Conservation (phyloP, 1,139 yeast species). For the Suhomyces bribrorum region DNA sequence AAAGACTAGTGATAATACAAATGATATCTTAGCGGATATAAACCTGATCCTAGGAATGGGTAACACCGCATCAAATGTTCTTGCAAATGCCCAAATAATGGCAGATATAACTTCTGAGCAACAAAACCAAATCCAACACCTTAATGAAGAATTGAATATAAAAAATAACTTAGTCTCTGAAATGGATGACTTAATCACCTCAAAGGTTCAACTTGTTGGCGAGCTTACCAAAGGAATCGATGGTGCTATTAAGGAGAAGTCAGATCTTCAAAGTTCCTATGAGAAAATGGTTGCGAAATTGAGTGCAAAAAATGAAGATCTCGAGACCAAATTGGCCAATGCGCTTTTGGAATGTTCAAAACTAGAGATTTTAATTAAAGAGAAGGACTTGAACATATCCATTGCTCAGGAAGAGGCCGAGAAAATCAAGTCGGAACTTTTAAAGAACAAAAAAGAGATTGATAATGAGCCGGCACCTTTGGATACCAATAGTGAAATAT, state of each 20-base stretch:
- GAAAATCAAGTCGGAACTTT: background rate
- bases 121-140: background rate
- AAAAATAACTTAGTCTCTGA: background rate
- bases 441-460: background rate
- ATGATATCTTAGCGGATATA: no score
- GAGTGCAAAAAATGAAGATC: conserved; percentile 1
- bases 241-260: conserved; percentile 1
- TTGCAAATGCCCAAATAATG: background rate
- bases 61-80: background rate
- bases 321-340: background rate
- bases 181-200: background rate
- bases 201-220: background rate
- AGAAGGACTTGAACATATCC: background rate
- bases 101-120: background rate
- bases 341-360: background rate
- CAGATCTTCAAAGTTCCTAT: background rate
- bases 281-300: background rate
- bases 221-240: background rate
- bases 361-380: background rate
- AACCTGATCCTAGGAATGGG: background rate
- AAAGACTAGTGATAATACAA: no score
- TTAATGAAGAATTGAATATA: background rate
- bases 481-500: background rate
- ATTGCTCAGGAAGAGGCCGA: background rate
- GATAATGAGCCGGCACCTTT: background rate